Percentiles rank a stretch among this genome's conserved stretches.
Evolutionary conservation across 148 eudicot species (phyloP).

Genomic region (Dianthus caryophyllus): DNA sequence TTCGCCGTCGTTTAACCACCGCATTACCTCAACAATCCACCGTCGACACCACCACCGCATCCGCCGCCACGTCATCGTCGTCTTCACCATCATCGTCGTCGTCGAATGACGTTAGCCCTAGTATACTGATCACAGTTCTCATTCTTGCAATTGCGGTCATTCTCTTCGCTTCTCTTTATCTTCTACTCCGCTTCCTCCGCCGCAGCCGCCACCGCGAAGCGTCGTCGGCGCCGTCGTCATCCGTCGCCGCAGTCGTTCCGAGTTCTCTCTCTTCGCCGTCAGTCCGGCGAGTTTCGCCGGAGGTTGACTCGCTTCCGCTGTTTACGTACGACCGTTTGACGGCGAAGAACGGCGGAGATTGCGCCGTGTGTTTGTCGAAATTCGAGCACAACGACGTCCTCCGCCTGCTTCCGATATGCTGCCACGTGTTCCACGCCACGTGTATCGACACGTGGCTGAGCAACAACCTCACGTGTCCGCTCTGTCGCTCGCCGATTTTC

Average conservation of each 20-base stretch:
- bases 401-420: constrained; percentile 70
- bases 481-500: constrained; percentile 65
- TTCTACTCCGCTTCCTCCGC: constrained; percentile 46
- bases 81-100: too few species aligned
- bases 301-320: constrained; percentile 51
- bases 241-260: neutral
- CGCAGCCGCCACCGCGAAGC: neutral
- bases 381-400: constrained; percentile 69
- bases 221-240: neutral
- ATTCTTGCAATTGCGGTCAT: constrained; percentile 54
- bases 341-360: constrained; percentile 44
- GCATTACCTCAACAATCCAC: constrained; percentile 16
- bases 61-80: too few species aligned
- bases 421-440: constrained; percentile 74
- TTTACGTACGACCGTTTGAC: constrained; percentile 59
- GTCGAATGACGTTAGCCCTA: constrained; percentile 22
- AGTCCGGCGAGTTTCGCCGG: constrained; percentile 14
- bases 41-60: too few species aligned
- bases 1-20: neutral
- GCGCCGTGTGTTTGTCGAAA: constrained; percentile 79
- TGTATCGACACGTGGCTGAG: constrained; percentile 86
- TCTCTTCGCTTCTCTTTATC: constrained; percentile 57
- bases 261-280: constrained; percentile 9
- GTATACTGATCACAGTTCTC: constrained; percentile 35
- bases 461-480: constrained; percentile 67